Evolutionary conservation across 2,329 filamentous ascomycete genomes (phyloP).

Genomic region (Cercospora janseana): DNA sequence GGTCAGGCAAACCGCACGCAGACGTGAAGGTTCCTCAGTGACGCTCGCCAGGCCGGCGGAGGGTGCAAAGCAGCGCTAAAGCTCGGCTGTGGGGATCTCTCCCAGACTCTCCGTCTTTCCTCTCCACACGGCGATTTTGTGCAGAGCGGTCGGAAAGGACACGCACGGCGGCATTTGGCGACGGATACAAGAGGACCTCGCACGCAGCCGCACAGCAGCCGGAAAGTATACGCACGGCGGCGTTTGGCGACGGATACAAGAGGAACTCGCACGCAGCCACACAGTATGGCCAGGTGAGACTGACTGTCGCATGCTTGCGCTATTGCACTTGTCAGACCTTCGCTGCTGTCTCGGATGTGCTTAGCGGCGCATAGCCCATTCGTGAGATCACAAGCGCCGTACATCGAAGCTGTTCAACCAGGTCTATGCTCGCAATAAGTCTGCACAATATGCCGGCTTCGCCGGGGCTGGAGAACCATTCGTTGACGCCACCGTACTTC

Average conservation of each 20-base stretch:
- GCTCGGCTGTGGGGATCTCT: constrained; percentile 6
- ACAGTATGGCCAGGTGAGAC: background rate
- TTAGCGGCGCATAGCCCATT: constrained; percentile 4
- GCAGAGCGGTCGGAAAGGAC: background rate
- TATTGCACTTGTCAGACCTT: constrained; percentile 1
- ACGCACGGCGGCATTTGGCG: background rate
- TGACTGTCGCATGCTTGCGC: background rate
- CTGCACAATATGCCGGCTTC: background rate
- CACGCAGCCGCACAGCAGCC: background rate
- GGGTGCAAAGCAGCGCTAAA: constrained; percentile 9
- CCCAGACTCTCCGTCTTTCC: background rate
- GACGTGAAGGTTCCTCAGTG: constrained; percentile 1
- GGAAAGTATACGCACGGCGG: background rate
- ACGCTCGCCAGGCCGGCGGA: background rate
- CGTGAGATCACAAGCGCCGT: background rate
- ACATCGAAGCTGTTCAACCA: background rate
- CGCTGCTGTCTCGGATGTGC: background rate
- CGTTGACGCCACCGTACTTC: background rate
- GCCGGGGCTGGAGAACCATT: background rate
- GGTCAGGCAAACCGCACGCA: background rate
- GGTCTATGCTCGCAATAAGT: constrained; percentile 2
- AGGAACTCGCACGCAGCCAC: no score
- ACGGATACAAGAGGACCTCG: no score
- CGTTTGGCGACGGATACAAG: background rate
- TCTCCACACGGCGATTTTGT: constrained; percentile 13